Conservation (phyloP, 2,329 filamentous ascomycete genomes). For the Dactylellina sp. region DNA sequence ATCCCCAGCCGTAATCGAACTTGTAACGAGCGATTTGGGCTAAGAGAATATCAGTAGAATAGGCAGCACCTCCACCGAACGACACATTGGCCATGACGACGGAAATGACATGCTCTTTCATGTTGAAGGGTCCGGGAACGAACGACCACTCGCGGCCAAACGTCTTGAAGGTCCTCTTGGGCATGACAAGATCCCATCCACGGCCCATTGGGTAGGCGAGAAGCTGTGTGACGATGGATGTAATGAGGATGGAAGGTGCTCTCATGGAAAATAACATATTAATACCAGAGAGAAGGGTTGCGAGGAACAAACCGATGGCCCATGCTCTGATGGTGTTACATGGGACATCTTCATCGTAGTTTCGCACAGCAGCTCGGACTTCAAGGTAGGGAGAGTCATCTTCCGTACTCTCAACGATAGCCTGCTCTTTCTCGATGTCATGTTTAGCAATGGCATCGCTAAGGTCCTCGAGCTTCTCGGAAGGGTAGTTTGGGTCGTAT, state of each 20-base stretch:
- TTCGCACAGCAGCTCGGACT: constrained; percentile 73
- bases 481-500: constrained; percentile 56
- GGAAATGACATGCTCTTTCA: constrained; percentile 77
- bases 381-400: constrained; percentile 76
- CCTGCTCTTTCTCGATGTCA: constrained; percentile 62
- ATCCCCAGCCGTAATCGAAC: constrained; percentile 62
- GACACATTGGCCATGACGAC: constrained; percentile 78
- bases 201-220: constrained; percentile 74
- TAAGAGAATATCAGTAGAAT: constrained; percentile 47
- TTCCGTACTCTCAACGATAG: constrained; percentile 64
- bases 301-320: constrained; percentile 72
- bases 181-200: constrained; percentile 71
- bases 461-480: constrained; percentile 50
- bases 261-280: constrained; percentile 75
- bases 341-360: constrained; percentile 74
- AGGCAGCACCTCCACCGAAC: constrained; percentile 66
- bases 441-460: constrained; percentile 54
- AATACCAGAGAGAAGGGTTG: constrained; percentile 71
- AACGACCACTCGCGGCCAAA: constrained; percentile 71
- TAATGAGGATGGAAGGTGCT: constrained; percentile 72
- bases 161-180: constrained; percentile 67
- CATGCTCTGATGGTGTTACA: constrained; percentile 76
- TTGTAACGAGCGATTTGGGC: constrained; percentile 53
- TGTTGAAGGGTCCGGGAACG: constrained; percentile 77
- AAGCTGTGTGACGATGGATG: constrained; percentile 73